Base-by-base conservation (phyloP, 495 filamentous ascomycete genomes). In the Penicillium maclennaniae region DNA sequence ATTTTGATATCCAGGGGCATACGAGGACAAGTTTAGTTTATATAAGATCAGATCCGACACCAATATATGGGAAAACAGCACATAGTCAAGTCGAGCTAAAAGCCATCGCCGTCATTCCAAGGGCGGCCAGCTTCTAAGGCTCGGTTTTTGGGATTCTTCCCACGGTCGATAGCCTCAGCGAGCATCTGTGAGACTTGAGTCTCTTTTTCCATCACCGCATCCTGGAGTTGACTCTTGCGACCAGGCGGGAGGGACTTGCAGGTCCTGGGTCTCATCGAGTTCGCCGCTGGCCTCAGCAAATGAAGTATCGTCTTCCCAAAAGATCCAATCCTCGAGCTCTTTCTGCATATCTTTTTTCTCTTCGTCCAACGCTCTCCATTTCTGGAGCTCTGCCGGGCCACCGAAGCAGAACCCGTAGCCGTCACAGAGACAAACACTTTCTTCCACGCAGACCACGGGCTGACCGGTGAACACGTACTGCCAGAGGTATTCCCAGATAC, bases 391-490 rank as follows among this genome's bases (percentile, higher is more conserved):
- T 0, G 73, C 67, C 17, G 80, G 73, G 1, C 79, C 78, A 6
- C 83, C 87, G 58, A 91, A 92, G 59, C 88, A 92, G n/a, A 85
- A 71, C 0, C 88, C 87, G 45, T 84, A 92, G 16, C 82, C 86
- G 53, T 89, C 85, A 62, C 88, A 92, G 48, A 89, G 87, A 66
- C 88, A 92, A 0, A 85, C 67, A 59, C 84, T 79, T 67, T 86
- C 80, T 19, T 71, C 71, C 12, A 86, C 84, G 60, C 88, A 91
- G 38, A 79, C 64, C 8, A 82, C 70, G 7, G 76, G 70, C 27
- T 82, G 42, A 8, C 77, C 74, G 3, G 78, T 79, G 55, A 89
- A 90, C n/a, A 89, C 68, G 53, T 76, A 85, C 50, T 86, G 85
- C 84, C 85, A 91, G 4, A 86, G 69, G 63, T 91, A 89, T 71